Conservation (phyloP, 805 yeast genomes). For the Crinitomyces ghanaensis region DNA sequence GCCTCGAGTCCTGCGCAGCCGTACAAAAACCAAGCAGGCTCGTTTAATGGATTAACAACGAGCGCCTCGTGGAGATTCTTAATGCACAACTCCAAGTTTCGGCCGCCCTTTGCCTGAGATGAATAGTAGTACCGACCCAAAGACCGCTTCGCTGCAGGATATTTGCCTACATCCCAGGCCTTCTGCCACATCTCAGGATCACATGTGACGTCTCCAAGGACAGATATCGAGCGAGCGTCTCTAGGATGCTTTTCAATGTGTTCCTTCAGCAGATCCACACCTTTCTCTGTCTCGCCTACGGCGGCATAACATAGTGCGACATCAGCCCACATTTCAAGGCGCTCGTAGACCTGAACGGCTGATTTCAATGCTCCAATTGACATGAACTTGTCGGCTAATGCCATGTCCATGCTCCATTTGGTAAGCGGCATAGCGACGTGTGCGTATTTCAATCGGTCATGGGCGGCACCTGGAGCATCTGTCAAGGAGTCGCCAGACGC, state of each 20-base stretch:
- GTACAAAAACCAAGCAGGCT: slow-evolving; percentile 82
- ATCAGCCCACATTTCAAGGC: slow-evolving; percentile 65
- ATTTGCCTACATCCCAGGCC: slow-evolving; percentile 79
- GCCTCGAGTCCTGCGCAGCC: slow-evolving; percentile 83
- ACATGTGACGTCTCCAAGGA: slow-evolving; percentile 73
- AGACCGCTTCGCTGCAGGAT: slow-evolving; percentile 77
- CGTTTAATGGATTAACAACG: slow-evolving; percentile 57
- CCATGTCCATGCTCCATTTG: slow-evolving; percentile 72
- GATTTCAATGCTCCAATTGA: slow-evolving; percentile 74
- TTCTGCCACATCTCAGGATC: slow-evolving; percentile 60
- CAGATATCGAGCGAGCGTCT: slow-evolving; percentile 74
- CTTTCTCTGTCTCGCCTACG: slow-evolving; percentile 59
- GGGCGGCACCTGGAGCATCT: neutral
- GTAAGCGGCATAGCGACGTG: slow-evolving; percentile 71
- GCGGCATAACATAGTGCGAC: slow-evolving; percentile 87
- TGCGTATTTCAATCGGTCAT: slow-evolving; percentile 54
- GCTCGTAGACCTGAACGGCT: slow-evolving; percentile 79
- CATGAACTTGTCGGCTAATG: slow-evolving; percentile 76
- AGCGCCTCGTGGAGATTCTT: slow-evolving; percentile 66
- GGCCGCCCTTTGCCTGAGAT: slow-evolving; percentile 50
- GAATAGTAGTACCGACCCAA: slow-evolving; percentile 60
- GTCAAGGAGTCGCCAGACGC: no score
- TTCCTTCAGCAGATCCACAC: slow-evolving; percentile 44
- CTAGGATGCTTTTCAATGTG: slow-evolving; percentile 48
- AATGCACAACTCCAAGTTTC: slow-evolving; percentile 44